These are phyloP conservation scores for Raphidocelis subcapitata DNA, from an alignment of 139 green algal genomes.

Conservation along the genomic window DNA sequence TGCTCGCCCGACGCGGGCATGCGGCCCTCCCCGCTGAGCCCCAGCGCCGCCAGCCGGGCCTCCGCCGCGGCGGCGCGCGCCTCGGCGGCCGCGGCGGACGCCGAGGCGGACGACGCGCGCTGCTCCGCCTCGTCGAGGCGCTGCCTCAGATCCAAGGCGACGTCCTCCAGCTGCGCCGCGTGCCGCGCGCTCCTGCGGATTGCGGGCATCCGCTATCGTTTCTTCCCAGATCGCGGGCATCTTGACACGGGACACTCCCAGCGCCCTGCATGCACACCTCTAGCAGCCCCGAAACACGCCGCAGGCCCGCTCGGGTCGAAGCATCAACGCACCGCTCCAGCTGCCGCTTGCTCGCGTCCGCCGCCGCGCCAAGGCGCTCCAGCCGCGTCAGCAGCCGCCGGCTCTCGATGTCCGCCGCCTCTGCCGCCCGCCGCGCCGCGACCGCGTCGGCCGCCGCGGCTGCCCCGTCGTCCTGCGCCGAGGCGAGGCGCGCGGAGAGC, in stretches of 20 bases:
- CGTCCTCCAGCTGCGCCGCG: constrained; percentile 23
- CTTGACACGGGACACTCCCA: not conserved
- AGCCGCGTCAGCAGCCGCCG: constrained; percentile 14
- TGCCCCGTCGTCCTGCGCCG: not conserved
- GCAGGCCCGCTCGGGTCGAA: not conserved
- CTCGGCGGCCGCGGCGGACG: not conserved
- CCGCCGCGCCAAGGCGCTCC: constrained; percentile 11
- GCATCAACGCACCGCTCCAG: constrained; percentile 12
- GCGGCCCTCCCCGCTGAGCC: not conserved
- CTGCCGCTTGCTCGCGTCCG: constrained; percentile 5
- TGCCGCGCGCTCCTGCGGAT: constrained; percentile 10
- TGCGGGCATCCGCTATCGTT: not conserved
- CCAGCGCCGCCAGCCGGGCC: constrained; percentile 13
- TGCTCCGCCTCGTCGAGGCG: constrained; percentile 1
- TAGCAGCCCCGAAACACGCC: not conserved
- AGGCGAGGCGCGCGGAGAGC: too few species aligned
- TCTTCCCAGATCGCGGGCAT: not conserved
- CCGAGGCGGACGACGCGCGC: not conserved
- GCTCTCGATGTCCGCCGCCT: constrained; percentile 4
- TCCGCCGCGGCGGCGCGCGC: constrained; percentile 7
- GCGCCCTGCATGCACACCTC: not conserved
- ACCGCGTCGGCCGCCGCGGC: constrained; percentile 1
- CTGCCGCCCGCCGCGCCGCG: not conserved
- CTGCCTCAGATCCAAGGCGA: constrained; percentile 12
- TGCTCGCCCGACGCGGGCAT: constrained; percentile 23